These are phyloP conservation scores for Gracilaria domingensis DNA, from an alignment of 23 red algal species.

Conservation along the genomic window DNA sequence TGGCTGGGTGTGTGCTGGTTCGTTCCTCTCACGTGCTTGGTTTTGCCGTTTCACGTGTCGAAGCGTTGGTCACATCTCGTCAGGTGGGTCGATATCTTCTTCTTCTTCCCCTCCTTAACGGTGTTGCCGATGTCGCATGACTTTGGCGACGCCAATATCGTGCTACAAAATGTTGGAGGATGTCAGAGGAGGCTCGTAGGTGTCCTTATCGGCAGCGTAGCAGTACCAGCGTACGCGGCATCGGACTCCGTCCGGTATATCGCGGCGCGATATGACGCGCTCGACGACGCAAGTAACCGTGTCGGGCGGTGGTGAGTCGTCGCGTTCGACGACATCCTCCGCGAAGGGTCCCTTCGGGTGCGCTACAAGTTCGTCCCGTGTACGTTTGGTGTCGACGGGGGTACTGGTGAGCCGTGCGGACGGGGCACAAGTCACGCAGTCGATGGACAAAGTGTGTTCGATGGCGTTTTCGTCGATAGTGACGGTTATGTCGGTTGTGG, in stretches of 20 bases:
- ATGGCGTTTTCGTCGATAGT: constrained; percentile 13
- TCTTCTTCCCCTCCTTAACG: no score
- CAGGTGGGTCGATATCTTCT: no score
- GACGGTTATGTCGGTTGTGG: background rate
- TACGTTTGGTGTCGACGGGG: background rate
- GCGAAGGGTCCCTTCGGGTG: background rate
- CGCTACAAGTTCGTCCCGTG: background rate
- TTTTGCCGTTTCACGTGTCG: no score
- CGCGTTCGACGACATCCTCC: no score
- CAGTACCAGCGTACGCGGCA: no score
- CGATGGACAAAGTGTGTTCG: background rate
- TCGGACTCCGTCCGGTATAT: background rate
- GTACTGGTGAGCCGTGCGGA: background rate
- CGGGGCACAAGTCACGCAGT: constrained; percentile 7
- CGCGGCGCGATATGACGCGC: background rate
- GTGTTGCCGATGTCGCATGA: no score
- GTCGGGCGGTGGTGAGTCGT: background rate
- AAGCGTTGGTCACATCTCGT: no score
- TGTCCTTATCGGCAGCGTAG: background rate
- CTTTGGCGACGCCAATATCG: no score
- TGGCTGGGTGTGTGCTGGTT: no score
- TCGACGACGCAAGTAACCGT: background rate
- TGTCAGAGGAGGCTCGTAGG: background rate
- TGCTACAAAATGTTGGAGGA: no score
- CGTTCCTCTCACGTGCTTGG: no score